Evolutionary conservation across 768 basidiomycete species (phyloP), one percentile per base, ranked within the genome.

Genomic region (Amanita rimosa): DNA sequence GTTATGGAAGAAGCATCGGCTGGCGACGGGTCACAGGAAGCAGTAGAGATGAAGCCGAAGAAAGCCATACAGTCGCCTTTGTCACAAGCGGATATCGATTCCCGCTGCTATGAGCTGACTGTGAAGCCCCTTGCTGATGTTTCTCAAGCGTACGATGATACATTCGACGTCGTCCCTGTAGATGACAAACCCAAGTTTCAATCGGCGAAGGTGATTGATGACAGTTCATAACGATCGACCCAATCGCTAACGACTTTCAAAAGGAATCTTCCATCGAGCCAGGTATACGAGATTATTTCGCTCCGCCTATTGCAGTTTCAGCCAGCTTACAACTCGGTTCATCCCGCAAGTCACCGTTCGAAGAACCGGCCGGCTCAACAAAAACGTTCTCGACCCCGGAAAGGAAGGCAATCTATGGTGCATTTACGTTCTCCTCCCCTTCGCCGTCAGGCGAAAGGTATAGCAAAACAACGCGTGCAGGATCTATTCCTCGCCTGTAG

Each of bases 391-490:
- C 81, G 14, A 86, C 85, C 3, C 85, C 86, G 3, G 82, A 88
- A 57, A 78, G 84, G 57, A 79, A 80, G 58, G 73, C 70, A 52
- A 80, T 81, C 52, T 85, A 84, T 60, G 71, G 83, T 17, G 73
- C 83, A 3, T 89, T 89, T 60, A 88, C 85, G 3, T 89, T 89
- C 66, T 74, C 79, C 13, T 81, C 84, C 1, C 86, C 86, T 6
- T 82, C 82, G 1, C 78, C 76, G 8, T 69, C 76, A 1, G 72
- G 74, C 46, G 66, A 75, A 50, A 78, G 79, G 48, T 74, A 73
- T 64, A 72, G 64, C 57, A 67, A 72, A 59, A 62, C 64, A 17
- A 67, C 62, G 29, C 64, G 66, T 34, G 65, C 63, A 52, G 50
- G 61, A 57, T 57, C 60, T 59, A 49, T 50, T 57, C 63, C 54